These are phyloP conservation scores for Populus hybrid DNA, from an alignment of 441 rosid species.

Conservation along the genomic window DNA sequence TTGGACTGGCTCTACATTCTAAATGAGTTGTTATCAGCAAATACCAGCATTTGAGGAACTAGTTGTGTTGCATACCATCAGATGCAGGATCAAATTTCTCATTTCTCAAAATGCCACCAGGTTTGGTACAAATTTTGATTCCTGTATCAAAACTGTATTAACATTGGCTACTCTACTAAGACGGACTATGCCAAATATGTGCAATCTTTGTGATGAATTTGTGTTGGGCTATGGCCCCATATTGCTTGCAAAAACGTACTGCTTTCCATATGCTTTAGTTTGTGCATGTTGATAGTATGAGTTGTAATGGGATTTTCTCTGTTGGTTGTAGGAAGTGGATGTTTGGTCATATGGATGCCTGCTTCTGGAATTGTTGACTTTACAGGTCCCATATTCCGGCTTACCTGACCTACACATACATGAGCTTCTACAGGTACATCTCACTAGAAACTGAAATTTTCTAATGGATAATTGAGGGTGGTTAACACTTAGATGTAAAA, in stretches of 20 bases:
- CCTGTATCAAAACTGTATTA: neutral
- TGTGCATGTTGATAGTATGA: constrained; percentile 1
- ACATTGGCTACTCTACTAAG: neutral
- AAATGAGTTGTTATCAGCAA: neutral
- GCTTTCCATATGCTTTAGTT: neutral
- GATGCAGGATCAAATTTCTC: neutral
- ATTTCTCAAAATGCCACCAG: neutral
- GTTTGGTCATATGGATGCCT: constrained; percentile 96
- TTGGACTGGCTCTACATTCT: neutral
- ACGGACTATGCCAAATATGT: neutral
- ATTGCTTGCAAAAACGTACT: neutral
- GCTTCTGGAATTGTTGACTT: constrained; percentile 80
- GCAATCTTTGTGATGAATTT: neutral
- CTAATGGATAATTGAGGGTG: neutral
- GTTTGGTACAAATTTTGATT: neutral
- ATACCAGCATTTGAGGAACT: neutral
- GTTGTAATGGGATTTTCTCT: constrained; percentile 9
- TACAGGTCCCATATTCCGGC: constrained; percentile 67
- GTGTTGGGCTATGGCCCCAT: neutral
- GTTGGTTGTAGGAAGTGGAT: constrained; percentile 82
- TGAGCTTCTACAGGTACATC: constrained; percentile 67
- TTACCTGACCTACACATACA: constrained; percentile 64
- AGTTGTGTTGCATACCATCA: neutral
- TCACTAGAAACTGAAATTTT: constrained; percentile 1
- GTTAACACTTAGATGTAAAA: neutral